Base-by-base conservation (phyloP, 2,329 filamentous ascomycete genomes). In the Bisporella sp. region DNA sequence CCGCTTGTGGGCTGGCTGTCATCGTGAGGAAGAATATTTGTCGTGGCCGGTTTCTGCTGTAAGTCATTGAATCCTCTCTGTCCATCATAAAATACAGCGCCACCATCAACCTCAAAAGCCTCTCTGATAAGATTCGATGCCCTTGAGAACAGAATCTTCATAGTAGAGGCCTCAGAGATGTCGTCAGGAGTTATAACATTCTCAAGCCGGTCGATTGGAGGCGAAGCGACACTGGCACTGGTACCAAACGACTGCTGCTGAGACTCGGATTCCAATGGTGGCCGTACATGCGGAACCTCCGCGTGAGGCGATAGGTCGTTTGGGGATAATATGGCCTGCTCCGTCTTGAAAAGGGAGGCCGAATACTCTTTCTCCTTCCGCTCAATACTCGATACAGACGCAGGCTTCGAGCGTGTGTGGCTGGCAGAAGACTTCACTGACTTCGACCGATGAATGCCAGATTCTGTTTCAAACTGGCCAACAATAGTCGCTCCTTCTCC, bases 101-200 rank as follows among this genome's bases (percentile, higher is more conserved):
- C 63, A 1, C 64, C 64, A 46, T 66, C 63, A 5, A 66, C 59
- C 46, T 66, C 64, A 21, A 65, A 64, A 1, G 63, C 56, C 45
- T 65, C 63, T 32, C 62, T 52, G 12, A 66, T 66, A 2, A 66
- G 47, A 46, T 66, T 64, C 5, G 60, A 57, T 5, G 64, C 64
- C n/a, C 64, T 55, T 11, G 63, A 64, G 45, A 64, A 63, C 4
- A 66, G 32, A 2, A 54, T 6, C 46, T 58, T 59, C 48, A 63
- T 56, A 4, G 59, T 52, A 2, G 62, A 59, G 11, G 55, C 49
- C 43, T 65, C 64, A 0, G 60, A 59, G 4, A 47, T n/a, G 4
- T 57, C 57, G 3, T 41, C 47, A 12, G 58, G 57, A 28, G 53
- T 53, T 11, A 33, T 39, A 9, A 39, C 30, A 11, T 48, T 49